phyloP scores from a whole-genome alignment of 2,329 filamentous ascomycete genomes.

The Ascochyta pisi region DNA sequence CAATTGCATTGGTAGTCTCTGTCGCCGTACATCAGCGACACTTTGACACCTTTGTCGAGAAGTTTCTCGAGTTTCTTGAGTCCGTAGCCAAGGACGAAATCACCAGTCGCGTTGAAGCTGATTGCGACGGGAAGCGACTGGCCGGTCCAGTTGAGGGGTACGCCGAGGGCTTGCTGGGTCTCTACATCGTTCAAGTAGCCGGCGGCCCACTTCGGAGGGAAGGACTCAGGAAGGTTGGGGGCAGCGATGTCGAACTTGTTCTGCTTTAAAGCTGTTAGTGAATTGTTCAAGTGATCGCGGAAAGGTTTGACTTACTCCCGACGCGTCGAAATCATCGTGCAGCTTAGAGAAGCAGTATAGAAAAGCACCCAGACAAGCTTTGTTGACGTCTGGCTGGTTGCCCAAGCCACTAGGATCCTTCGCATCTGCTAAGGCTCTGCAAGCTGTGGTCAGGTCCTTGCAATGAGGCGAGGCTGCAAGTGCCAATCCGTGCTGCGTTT shows the following conservation, averaged over 20 bases:
- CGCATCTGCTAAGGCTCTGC: background rate
- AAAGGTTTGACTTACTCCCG: constrained; percentile 42
- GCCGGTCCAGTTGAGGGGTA: constrained; percentile 58
- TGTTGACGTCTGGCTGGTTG: constrained; percentile 37
- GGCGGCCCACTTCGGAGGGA: constrained; percentile 22
- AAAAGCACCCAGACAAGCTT: constrained; percentile 59
- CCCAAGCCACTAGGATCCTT: constrained; percentile 48
- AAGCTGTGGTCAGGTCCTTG: constrained; percentile 29
- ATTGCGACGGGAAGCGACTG: background rate
- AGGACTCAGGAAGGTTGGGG: background rate
- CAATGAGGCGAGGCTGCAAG: background rate
- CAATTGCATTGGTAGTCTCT: constrained; percentile 61
- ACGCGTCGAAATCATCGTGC: constrained; percentile 25
- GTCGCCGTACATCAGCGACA: constrained; percentile 27
- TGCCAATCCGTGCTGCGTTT: constrained; percentile 15
- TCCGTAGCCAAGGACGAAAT: constrained; percentile 2
- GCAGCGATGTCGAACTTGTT: constrained; percentile 35
- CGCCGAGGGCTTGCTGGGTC: constrained; percentile 64
- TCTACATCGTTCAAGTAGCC: constrained; percentile 54
- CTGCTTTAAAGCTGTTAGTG: constrained; percentile 5
- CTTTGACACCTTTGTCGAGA: constrained; percentile 51
- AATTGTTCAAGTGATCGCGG: background rate
- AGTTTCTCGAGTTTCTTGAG: constrained; percentile 41
- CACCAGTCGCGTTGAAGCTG: constrained; percentile 5
- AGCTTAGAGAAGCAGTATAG: constrained; percentile 60